Percentiles rank a stretch among this genome's conserved stretches.
Conservation (phyloP, 2,329 filamentous ascomycete species). For the Tolypocladium sp. region DNA sequence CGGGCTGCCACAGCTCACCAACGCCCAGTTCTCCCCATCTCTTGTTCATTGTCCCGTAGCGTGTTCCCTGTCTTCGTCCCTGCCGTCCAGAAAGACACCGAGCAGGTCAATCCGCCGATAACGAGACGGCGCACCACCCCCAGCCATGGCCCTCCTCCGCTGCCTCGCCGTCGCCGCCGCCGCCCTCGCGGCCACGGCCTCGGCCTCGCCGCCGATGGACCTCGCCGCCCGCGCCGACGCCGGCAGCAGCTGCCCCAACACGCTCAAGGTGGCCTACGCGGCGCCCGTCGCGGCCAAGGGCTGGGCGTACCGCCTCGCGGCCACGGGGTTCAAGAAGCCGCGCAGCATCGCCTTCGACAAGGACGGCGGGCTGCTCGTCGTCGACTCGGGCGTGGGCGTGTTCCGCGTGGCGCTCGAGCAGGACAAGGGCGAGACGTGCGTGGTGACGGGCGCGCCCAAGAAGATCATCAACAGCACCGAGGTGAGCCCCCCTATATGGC, state of each 20-base stretch:
- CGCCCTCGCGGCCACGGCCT: neutral
- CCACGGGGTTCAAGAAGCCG: constrained; percentile 29
- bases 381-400: constrained; percentile 33
- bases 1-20: neutral
- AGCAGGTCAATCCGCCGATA: too few species aligned
- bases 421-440: constrained; percentile 32
- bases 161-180: neutral
- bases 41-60: neutral
- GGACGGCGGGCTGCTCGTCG: constrained; percentile 34
- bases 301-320: constrained; percentile 35
- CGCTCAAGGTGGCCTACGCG: constrained; percentile 23
- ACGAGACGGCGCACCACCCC: neutral
- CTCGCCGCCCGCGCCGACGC: neutral
- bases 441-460: constrained; percentile 25
- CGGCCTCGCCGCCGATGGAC: neutral
- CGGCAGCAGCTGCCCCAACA: constrained; percentile 20
- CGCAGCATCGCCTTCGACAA: constrained; percentile 36
- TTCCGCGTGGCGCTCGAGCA: constrained; percentile 25
- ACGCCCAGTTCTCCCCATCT: neutral
- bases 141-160: constrained; percentile 1
- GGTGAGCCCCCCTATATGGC: too few species aligned
- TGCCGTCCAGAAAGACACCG: neutral
- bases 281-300: constrained; percentile 28
- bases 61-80: neutral
- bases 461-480: constrained; percentile 24